Evolutionary conservation across 495 filamentous ascomycete genomes (phyloP).

Genomic region (Trichoderma asperelloides): DNA sequence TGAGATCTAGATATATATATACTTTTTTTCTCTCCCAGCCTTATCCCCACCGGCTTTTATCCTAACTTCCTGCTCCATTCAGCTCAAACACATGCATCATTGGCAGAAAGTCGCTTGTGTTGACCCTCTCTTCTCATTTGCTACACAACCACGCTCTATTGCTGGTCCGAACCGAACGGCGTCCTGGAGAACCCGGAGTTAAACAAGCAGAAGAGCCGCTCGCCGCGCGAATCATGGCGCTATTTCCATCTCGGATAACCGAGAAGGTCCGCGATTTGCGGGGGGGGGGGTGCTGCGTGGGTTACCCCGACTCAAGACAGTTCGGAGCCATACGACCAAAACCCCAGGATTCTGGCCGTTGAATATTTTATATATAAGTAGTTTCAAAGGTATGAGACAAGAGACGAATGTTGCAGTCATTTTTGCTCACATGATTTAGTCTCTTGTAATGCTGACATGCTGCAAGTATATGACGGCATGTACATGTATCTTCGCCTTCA

Average conservation of each 20-base stretch:
- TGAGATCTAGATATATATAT: not conserved
- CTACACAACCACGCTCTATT: not conserved
- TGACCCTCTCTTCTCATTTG: not conserved
- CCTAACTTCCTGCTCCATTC: not conserved
- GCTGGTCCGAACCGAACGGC: not conserved
- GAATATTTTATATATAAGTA: not conserved
- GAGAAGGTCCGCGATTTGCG: not conserved
- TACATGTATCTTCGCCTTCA: not conserved
- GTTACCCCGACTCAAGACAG: not conserved
- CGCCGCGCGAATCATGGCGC: not conserved
- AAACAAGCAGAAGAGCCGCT: not conserved
- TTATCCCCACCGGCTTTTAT: not conserved
- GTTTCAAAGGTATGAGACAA: no score
- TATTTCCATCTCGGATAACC: constrained; percentile 6
- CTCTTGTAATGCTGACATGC: no score
- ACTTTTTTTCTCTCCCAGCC: not conserved
- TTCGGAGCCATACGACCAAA: not conserved
- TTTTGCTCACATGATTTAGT: no score
- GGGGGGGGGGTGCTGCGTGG: constrained; percentile 10
- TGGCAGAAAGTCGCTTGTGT: not conserved
- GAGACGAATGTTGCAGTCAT: no score
- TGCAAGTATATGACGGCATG: not conserved
- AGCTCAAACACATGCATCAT: not conserved
- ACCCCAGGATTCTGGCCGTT: not conserved
- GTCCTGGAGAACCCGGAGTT: not conserved